phyloP scores from a whole-genome alignment of 2,329 filamentous ascomycete species.

The Penicillium sp. region DNA sequence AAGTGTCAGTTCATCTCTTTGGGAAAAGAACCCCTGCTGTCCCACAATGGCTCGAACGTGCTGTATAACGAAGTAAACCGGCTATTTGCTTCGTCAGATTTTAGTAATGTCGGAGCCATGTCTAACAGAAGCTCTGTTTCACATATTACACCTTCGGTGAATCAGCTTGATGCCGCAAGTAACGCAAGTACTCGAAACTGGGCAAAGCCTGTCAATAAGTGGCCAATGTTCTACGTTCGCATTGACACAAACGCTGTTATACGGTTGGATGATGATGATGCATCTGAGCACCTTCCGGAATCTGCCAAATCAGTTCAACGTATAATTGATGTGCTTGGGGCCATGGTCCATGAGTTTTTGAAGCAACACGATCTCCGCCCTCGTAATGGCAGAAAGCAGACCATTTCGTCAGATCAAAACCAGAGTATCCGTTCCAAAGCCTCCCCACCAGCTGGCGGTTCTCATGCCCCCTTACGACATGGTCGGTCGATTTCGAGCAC shows the following conservation, averaged over 20 bases:
- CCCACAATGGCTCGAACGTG: slow-evolving; percentile 51
- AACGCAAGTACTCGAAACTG: slow-evolving; percentile 43
- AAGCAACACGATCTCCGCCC: slow-evolving; percentile 62
- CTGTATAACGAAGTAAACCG: slow-evolving; percentile 72
- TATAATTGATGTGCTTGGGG: slow-evolving; percentile 57
- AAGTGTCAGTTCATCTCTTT: slow-evolving; percentile 72
- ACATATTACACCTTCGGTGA: slow-evolving; percentile 22
- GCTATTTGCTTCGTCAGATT: slow-evolving; percentile 66
- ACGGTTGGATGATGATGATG: slow-evolving; percentile 35
- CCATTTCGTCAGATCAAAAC: slow-evolving; percentile 3
- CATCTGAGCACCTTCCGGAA: slow-evolving; percentile 23
- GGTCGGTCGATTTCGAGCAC: slow-evolving; percentile 4
- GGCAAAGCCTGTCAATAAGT: slow-evolving; percentile 64
- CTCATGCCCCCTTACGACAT: not conserved
- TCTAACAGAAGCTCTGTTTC: slow-evolving; percentile 1
- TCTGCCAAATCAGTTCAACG: slow-evolving; percentile 44
- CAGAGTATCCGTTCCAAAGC: not conserved
- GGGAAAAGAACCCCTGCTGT: slow-evolving; percentile 58
- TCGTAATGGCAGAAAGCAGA: slow-evolving; percentile 23
- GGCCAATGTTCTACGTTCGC: slow-evolving; percentile 82
- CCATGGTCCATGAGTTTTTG: slow-evolving; percentile 65
- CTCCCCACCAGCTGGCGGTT: slow-evolving; percentile 1
- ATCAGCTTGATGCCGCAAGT: slow-evolving; percentile 23
- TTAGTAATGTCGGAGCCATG: slow-evolving; percentile 54
- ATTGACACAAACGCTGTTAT: slow-evolving; percentile 47